Evolutionary conservation across 257 asterid genomes (phyloP).

Genomic region (Ilex asprella): DNA sequence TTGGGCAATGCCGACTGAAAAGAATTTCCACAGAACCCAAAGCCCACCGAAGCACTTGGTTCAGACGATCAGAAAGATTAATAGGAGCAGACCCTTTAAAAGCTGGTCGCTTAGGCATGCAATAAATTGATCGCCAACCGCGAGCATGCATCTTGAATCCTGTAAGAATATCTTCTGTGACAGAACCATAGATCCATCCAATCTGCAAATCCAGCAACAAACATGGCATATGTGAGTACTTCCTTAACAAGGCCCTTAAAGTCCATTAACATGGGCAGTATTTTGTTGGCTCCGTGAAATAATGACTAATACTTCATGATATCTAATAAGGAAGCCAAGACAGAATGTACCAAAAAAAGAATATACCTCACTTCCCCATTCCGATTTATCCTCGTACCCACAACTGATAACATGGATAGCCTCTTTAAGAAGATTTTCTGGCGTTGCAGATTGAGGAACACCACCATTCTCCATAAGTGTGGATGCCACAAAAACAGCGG

Average conservation of each 20-base stretch:
- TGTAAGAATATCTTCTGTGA: slow-evolving; percentile 96
- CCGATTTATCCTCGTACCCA: slow-evolving; percentile 99
- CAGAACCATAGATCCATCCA: slow-evolving; percentile 99
- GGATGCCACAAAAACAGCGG: slow-evolving; percentile 95
- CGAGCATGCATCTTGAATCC: slow-evolving; percentile 99
- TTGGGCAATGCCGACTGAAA: slow-evolving; percentile 92
- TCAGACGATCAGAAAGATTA: slow-evolving; percentile 95
- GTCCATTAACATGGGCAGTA: too few relatives aligned
- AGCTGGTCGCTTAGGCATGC: slow-evolving; percentile 91
- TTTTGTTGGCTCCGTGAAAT: too few relatives aligned
- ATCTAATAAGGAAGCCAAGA: neutral
- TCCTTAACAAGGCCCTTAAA: too few relatives aligned
- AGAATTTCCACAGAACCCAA: slow-evolving; percentile 94
- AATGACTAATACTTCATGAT: too few relatives aligned
- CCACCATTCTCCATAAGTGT: slow-evolving; percentile 98
- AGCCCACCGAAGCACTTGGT: slow-evolving; percentile 99
- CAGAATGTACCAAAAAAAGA: slow-evolving; percentile 9
- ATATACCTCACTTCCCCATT: slow-evolving; percentile 91
- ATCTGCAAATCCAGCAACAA: slow-evolving; percentile 40
- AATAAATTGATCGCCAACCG: slow-evolving; percentile 97
- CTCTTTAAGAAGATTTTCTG: slow-evolving; percentile 90
- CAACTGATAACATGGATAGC: slow-evolving; percentile 98
- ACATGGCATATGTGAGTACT: too few relatives aligned
- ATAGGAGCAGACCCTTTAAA: slow-evolving; percentile 98
- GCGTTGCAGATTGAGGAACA: slow-evolving; percentile 88